A percentile compares a stretch with the other conserved stretches of the same genome.
These are phyloP conservation scores for Smallanthus sonchifolius DNA, from an alignment of 129 eudicot genomes.

Conservation along the genomic window DNA sequence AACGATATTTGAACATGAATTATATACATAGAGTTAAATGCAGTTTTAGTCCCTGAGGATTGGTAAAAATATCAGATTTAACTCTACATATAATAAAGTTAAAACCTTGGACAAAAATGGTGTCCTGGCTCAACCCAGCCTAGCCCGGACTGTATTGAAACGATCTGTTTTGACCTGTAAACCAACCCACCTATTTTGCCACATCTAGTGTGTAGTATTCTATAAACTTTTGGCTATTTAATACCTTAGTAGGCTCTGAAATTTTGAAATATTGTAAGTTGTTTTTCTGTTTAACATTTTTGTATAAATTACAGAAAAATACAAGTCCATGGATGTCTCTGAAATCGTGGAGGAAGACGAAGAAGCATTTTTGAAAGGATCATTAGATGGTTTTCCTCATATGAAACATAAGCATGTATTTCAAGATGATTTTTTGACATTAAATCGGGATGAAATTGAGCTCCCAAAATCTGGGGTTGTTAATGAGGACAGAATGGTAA, in stretches of 20 bases:
- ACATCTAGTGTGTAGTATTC: not conserved
- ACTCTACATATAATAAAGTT: not conserved
- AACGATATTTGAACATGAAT: not conserved
- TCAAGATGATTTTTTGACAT: constrained; percentile 34
- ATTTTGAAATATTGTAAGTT: not conserved
- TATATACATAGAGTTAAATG: not conserved
- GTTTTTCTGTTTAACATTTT: constrained; percentile 17
- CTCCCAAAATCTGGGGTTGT: constrained; percentile 24
- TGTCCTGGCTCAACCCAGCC: not conserved
- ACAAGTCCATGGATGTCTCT: constrained; percentile 46
- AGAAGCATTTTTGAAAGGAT: constrained; percentile 59
- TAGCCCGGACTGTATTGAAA: not conserved
- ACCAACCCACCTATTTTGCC: not conserved
- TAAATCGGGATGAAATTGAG: constrained; percentile 38
- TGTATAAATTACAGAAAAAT: constrained; percentile 49
- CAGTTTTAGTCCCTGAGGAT: no score
- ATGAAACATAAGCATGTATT: constrained; percentile 30
- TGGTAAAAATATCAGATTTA: no score
- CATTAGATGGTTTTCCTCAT: constrained; percentile 41
- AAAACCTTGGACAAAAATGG: not conserved
- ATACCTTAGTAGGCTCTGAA: not conserved
- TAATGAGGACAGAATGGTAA: constrained; percentile 21
- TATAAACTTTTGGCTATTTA: not conserved
- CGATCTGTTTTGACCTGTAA: not conserved
- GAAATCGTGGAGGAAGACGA: constrained; percentile 81